phyloP scores from a whole-genome alignment of 2,329 filamentous ascomycete genomes.

The Ophiostoma sp. region DNA sequence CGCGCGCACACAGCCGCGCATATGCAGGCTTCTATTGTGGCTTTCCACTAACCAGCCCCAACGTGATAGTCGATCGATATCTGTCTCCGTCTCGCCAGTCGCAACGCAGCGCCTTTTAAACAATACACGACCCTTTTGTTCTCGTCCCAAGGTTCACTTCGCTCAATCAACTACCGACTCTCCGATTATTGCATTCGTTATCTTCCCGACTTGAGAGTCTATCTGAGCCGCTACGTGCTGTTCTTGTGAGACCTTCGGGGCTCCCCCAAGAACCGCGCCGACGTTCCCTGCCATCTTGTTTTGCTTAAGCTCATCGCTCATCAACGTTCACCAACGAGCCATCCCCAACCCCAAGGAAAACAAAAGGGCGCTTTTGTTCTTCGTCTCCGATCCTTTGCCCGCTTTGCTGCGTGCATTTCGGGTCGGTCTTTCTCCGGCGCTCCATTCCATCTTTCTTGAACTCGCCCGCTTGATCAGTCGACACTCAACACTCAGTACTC shows the following conservation, averaged over 20 bases:
- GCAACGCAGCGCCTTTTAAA: neutral
- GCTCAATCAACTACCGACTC: neutral
- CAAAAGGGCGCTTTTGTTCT: slow-evolving; percentile 17
- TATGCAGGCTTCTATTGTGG: neutral
- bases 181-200: neutral
- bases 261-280: slow-evolving; percentile 6
- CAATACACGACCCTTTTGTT: neutral
- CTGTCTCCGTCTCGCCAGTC: neutral
- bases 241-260: neutral
- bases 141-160: neutral
- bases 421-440: neutral
- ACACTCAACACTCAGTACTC: too few species aligned
- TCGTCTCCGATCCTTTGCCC: slow-evolving; percentile 4
- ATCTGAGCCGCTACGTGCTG: neutral
- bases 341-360: neutral
- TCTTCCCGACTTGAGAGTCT: neutral
- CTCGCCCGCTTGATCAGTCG: neutral
- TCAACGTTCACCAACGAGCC: neutral
- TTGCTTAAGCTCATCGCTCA: too few species aligned
- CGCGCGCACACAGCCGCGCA: neutral
- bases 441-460: slow-evolving; percentile 3
- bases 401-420: slow-evolving; percentile 8
- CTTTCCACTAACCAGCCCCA: neutral
- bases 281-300: neutral
- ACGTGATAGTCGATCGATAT: neutral